Conservation (phyloP, 2,329 filamentous ascomycete genomes). For the Xylariaceae sp. region DNA sequence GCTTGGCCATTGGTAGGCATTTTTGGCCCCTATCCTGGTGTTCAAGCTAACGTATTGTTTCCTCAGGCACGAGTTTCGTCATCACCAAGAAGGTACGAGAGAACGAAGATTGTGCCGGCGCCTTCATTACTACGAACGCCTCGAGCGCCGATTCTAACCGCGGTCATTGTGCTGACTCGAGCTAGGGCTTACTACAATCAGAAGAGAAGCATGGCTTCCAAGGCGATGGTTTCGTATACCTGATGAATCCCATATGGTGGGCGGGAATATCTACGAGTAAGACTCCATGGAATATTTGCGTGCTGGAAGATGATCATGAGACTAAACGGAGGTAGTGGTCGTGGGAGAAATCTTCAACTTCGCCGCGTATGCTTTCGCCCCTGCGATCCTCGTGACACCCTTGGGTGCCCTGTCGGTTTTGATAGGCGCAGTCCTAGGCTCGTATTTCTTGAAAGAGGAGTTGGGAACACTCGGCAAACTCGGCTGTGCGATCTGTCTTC, state of each 20-base stretch:
- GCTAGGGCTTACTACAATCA: conserved; percentile 80
- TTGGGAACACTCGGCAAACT: conserved; percentile 88
- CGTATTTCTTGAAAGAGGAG: conserved; percentile 88
- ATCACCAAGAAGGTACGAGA: conserved; percentile 89
- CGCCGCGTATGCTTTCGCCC: conserved; percentile 94
- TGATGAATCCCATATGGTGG: conserved; percentile 97
- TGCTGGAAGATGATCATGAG: not conserved
- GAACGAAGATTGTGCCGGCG: conserved; percentile 4
- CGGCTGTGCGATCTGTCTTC: conserved; percentile 91
- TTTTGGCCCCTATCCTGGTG: conserved; percentile 1
- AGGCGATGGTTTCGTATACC: conserved; percentile 90
- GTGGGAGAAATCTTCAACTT: conserved; percentile 95
- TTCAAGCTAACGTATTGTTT: conserved; percentile 13
- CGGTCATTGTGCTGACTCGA: conserved; percentile 15
- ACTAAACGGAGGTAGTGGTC: conserved; percentile 57
- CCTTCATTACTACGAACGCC: not conserved
- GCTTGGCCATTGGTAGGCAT: conserved; percentile 66
- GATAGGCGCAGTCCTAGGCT: conserved; percentile 89
- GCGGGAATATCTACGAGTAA: conserved; percentile 82
- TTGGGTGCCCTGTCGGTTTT: conserved; percentile 89
- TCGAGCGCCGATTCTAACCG: not conserved
- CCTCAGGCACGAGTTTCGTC: conserved; percentile 84
- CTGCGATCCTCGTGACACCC: conserved; percentile 95
- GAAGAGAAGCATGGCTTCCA: conserved; percentile 92
- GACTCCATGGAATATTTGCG: conserved; percentile 29